Evolutionary conservation across 1,139 yeast genomes (phyloP).

Genomic region (Sugiyamaella castrensis): DNA sequence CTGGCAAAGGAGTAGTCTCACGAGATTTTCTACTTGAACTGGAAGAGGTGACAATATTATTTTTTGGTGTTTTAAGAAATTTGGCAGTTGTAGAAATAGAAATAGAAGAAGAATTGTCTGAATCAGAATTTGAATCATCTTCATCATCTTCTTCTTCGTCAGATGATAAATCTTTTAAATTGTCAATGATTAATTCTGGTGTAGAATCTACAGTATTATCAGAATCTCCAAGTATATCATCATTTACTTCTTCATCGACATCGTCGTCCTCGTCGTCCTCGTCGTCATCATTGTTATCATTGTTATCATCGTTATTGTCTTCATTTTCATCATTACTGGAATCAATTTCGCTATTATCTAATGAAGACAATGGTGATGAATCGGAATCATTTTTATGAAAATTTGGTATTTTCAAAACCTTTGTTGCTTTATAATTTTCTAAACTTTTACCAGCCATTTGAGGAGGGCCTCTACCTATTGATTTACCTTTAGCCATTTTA

Average conservation of each 20-base stretch:
- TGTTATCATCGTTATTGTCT: conserved; percentile 16
- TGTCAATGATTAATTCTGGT: conserved; percentile 15
- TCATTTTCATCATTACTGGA: conserved; percentile 15
- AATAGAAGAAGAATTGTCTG: conserved; percentile 10
- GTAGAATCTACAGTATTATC: conserved; percentile 17
- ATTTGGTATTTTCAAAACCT: neutral
- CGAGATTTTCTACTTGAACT: conserved; percentile 18
- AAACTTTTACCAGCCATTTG: conserved; percentile 21
- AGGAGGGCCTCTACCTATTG: conserved; percentile 12
- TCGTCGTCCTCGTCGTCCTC: conserved; percentile 1
- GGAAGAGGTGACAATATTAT: no score
- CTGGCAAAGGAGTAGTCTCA: conserved; percentile 20
- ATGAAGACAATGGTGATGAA: conserved; percentile 15
- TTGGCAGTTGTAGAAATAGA: neutral
- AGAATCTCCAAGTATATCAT: conserved; percentile 10
- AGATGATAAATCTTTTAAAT: conserved; percentile 10
- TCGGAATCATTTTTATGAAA: conserved; percentile 9
- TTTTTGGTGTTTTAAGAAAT: neutral
- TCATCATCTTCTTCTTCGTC: conserved; percentile 21
- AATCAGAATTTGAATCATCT: conserved; percentile 20
- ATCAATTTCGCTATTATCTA: conserved; percentile 16
- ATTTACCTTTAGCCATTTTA: conserved; percentile 16
- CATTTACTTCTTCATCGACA: neutral
- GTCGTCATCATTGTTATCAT: conserved; percentile 10
- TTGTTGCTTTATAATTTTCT: conserved; percentile 14